Percentiles rank a stretch among this genome's conserved stretches.
phyloP scores from a whole-genome alignment of 148 eudicot species.

The Rhododendron ovatum region DNA sequence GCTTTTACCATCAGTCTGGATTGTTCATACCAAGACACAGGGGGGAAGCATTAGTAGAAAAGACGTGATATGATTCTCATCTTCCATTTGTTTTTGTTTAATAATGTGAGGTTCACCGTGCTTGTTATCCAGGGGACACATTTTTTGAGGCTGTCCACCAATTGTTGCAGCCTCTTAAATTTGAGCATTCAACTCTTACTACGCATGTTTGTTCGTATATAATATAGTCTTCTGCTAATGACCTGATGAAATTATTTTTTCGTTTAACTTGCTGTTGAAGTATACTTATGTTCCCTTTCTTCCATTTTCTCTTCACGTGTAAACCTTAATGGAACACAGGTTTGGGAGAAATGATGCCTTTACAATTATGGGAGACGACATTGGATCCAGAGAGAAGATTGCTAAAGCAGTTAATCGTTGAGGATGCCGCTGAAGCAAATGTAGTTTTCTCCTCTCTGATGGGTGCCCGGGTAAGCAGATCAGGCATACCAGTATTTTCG shows the following conservation, averaged over 20 bases:
- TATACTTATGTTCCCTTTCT: not conserved
- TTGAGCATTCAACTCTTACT: not conserved
- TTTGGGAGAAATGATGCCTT: slow-evolving; percentile 98
- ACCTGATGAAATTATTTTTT: not conserved
- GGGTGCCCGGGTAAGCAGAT: slow-evolving; percentile 78
- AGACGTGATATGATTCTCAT: not conserved
- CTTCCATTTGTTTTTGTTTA: not conserved
- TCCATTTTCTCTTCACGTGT: not conserved
- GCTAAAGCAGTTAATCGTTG: slow-evolving; percentile 75
- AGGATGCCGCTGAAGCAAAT: slow-evolving; percentile 91
- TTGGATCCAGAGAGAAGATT: slow-evolving; percentile 75
- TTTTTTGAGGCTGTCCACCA: not conserved
- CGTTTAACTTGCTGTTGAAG: not conserved
- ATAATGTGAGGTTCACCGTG: not conserved
- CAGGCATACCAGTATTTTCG: not conserved
- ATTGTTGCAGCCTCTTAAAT: not conserved
- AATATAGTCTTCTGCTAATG: not conserved
- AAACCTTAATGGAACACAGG: slow-evolving; percentile 33
- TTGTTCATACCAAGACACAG: not conserved
- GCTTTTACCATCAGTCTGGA: not conserved
- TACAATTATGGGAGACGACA: slow-evolving; percentile 93
- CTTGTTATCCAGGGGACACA: not conserved
- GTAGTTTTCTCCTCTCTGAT: slow-evolving; percentile 89
- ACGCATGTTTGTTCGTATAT: not conserved
- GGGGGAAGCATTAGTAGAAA: not conserved